Evolutionary conservation across 2,329 filamentous ascomycete genomes (phyloP), one percentile per base, ranked within the genome.

Genomic region (Paecilomyces niveus): DNA sequence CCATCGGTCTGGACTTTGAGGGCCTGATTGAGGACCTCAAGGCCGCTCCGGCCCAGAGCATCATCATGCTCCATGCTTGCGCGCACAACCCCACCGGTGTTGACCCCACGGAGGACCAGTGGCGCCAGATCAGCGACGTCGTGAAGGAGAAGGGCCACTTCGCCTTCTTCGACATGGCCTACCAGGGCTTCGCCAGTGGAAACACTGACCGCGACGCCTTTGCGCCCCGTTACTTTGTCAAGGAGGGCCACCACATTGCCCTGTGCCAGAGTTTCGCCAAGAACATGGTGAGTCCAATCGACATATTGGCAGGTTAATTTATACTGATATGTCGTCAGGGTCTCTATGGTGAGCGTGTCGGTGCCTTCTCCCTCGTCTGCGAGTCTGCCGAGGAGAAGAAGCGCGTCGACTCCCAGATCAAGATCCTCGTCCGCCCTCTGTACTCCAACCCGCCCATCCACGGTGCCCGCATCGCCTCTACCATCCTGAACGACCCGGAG

Each of bases 151-250:
- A 89, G 75, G 87, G 83, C 55, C 93, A 97, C 84, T 96, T 89
- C 76, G 87, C 91, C 69, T 97, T 99, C 85, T 99, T 97, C 81
- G 93, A 97, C 78, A 97, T 97, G 92, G 93, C 93, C 64, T 99
- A 99, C 84, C 93, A 99, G 81, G 93, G 93, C 69, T 97, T 99
- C 72, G 93, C 93, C 68, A 94, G 89, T 64, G 93, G 93, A 67
- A 85, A 96, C 79, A 94, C 90, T 64, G 85, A 95, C 82, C 87
- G 87, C 77, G 93, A 99, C 74, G 94, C 94, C 64, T 97, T 93
- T 74, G 90, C 94, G 61, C 84, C 97, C 66, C 87, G 94, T 67
- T 83, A 97, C 83, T 99, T 99, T 76, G 86, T 97, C 74, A 84
- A 91, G 79, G 82, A 97, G 80, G 93, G 93, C 69, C 92, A 96